A percentile compares a stretch with the other conserved stretches of the same genome.
These are phyloP conservation scores for Trichophyton simii DNA, from an alignment of 2,329 filamentous ascomycete genomes.

Conservation along the genomic window DNA sequence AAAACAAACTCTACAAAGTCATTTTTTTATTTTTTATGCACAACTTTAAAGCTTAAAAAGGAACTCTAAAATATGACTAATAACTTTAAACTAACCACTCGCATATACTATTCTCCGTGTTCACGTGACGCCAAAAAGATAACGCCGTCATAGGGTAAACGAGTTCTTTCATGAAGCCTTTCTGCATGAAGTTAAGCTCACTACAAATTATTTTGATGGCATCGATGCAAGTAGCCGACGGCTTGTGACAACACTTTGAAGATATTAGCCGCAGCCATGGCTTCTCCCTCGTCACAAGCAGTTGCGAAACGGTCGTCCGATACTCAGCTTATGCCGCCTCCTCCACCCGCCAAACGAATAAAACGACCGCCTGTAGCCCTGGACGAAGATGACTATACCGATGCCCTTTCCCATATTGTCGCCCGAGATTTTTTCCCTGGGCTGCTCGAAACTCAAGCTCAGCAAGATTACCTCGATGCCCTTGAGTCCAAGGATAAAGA, in stretches of 20 bases:
- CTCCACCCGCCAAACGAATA: slow-evolving; percentile 72
- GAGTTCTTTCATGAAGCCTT: neutral
- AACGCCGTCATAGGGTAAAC: neutral
- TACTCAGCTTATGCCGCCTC: slow-evolving; percentile 69
- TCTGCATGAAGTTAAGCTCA: neutral
- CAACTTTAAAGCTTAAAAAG: neutral
- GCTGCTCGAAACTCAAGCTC: slow-evolving; percentile 68
- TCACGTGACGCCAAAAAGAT: neutral
- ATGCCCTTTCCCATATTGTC: slow-evolving; percentile 84
- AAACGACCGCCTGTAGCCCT: slow-evolving; percentile 80
- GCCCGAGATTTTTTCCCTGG: slow-evolving; percentile 95
- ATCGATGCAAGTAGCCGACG: neutral
- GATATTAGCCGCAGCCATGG: slow-evolving; percentile 7
- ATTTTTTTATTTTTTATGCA: neutral
- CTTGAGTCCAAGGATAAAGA: slow-evolving; percentile 69
- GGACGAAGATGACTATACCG: slow-evolving; percentile 87
- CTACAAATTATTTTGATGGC: neutral
- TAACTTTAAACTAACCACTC: neutral
- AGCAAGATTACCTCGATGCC: slow-evolving; percentile 86
- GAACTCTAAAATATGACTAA: neutral
- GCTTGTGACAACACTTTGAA: neutral
- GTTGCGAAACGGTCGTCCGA: slow-evolving; percentile 26
- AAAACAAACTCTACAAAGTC: neutral
- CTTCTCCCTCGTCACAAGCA: slow-evolving; percentile 20
- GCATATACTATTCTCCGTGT: neutral